Conservation (phyloP, 1,284 basidiomycete genomes). For the Tylopilus sp. region DNA sequence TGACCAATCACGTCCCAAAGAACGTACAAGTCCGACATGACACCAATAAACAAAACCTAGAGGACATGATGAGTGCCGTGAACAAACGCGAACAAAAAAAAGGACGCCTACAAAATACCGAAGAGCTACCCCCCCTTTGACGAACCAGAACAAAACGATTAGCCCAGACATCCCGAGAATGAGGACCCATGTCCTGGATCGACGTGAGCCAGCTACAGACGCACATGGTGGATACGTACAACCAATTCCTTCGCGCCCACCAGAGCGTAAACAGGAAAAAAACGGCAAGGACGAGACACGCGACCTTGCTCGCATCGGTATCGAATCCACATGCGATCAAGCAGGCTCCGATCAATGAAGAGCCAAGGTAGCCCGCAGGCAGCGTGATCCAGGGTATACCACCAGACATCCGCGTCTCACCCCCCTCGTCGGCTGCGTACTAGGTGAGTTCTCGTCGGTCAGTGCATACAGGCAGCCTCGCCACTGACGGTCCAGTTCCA, state of each 20-base stretch:
- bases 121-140: conserved; percentile 66
- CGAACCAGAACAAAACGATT: conserved; percentile 82
- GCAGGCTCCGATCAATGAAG: conserved; percentile 84
- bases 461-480: not conserved
- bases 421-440: conserved; percentile 81
- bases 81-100: not conserved
- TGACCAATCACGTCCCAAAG: conserved; percentile 84
- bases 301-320: conserved; percentile 89
- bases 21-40: conserved; percentile 88
- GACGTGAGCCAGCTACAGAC: not conserved
- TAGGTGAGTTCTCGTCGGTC: conserved; percentile 5
- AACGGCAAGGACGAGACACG: conserved; percentile 75
- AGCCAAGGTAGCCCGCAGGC: conserved; percentile 91
- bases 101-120: conserved; percentile 58
- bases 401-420: conserved; percentile 90
- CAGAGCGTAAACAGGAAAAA: conserved; percentile 93
- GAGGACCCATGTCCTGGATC: conserved; percentile 62
- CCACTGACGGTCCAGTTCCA: conserved; percentile 75
- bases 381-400: conserved; percentile 84
- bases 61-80: not conserved
- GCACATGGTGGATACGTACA: conserved; percentile 46
- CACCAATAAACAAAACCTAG: conserved; percentile 90
- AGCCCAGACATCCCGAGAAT: conserved; percentile 74
- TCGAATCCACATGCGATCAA: conserved; percentile 93
- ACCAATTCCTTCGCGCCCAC: conserved; percentile 80